A percentile compares a stretch with the other conserved stretches of the same genome.
Evolutionary conservation across 75 land plant species (phyloP).

Genomic region (Pinus taeda): DNA sequence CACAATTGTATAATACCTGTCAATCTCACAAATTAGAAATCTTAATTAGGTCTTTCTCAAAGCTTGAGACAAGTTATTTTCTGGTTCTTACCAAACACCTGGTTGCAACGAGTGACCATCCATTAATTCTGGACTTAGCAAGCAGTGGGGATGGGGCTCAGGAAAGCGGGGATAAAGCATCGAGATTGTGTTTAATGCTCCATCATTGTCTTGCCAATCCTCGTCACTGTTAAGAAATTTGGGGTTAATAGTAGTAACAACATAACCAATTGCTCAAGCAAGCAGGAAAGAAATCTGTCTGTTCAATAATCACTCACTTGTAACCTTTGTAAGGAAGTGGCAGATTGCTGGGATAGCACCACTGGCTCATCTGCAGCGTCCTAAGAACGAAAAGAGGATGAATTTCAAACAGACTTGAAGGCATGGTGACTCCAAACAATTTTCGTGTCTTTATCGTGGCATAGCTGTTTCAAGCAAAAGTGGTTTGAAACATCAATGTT

Average conservation of each 20-base stretch:
- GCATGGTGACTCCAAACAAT: slow-evolving; percentile 74
- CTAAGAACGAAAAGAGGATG: slow-evolving; percentile 83
- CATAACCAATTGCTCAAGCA: neutral
- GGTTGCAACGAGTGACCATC: slow-evolving; percentile 72
- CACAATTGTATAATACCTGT: slow-evolving; percentile 91
- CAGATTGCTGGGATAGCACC: slow-evolving; percentile 65
- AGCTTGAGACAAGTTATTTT: slow-evolving; percentile 6
- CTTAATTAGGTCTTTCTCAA: neutral
- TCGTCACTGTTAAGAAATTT: slow-evolving; percentile 63
- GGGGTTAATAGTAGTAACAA: neutral
- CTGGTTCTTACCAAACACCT: slow-evolving; percentile 79
- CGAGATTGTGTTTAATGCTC: slow-evolving; percentile 94
- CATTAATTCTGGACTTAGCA: slow-evolving; percentile 42
- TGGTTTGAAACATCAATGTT: neutral
- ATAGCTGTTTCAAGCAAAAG: slow-evolving; percentile 52
- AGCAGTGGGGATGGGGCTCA: slow-evolving; percentile 58
- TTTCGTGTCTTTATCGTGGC: slow-evolving; percentile 78
- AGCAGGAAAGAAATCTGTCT: neutral
- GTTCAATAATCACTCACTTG: slow-evolving; percentile 41
- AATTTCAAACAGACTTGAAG: slow-evolving; percentile 66
- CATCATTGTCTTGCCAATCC: slow-evolving; percentile 99
- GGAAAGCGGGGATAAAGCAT: slow-evolving; percentile 92
- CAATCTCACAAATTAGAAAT: slow-evolving; percentile 13
- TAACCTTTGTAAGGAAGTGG: slow-evolving; percentile 84
- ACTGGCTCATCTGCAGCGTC: slow-evolving; percentile 75